Conservation (phyloP, 2,329 filamentous ascomycete genomes). For the Akanthomyces lecanii region DNA sequence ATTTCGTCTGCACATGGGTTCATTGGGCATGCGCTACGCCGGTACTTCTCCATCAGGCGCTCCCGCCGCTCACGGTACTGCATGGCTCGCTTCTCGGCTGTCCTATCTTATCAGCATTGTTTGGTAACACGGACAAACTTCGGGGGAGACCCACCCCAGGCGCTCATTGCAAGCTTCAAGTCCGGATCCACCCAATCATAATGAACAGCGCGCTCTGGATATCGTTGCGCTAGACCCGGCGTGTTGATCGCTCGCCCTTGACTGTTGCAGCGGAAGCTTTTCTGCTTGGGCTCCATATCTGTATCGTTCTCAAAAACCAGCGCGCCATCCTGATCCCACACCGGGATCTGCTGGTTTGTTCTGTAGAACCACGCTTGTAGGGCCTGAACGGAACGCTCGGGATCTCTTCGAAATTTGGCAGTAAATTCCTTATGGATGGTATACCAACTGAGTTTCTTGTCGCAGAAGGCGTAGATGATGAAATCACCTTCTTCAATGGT, state of each 20-base stretch:
- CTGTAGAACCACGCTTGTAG: constrained; percentile 42
- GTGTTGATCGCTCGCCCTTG: constrained; percentile 34
- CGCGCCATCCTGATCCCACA: constrained; percentile 37
- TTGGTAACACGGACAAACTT: not conserved
- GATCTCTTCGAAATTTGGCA: constrained; percentile 32
- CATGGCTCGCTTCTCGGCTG: constrained; percentile 31
- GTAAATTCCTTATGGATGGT: constrained; percentile 36
- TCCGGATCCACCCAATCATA: constrained; percentile 42
- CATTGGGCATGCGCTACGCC: too few species aligned
- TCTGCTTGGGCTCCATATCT: constrained; percentile 32
- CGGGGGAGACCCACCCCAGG: constrained; percentile 35
- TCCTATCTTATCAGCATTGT: constrained; percentile 19
- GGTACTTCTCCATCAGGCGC: constrained; percentile 32
- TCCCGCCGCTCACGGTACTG: constrained; percentile 35
- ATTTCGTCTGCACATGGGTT: too few species aligned
- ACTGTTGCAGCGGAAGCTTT: constrained; percentile 36
- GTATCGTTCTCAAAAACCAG: constrained; percentile 37
- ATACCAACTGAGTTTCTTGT: constrained; percentile 40
- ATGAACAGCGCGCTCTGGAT: constrained; percentile 42
- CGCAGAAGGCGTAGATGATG: constrained; percentile 40
- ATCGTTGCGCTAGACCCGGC: constrained; percentile 37
- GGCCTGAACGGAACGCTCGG: constrained; percentile 35
- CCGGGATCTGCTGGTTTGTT: constrained; percentile 38
- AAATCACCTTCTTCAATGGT: constrained; percentile 41
- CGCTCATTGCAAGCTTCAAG: constrained; percentile 33